Base-by-base conservation (phyloP, 2,329 filamentous ascomycete genomes). In the Grosmannia serpens region DNA sequence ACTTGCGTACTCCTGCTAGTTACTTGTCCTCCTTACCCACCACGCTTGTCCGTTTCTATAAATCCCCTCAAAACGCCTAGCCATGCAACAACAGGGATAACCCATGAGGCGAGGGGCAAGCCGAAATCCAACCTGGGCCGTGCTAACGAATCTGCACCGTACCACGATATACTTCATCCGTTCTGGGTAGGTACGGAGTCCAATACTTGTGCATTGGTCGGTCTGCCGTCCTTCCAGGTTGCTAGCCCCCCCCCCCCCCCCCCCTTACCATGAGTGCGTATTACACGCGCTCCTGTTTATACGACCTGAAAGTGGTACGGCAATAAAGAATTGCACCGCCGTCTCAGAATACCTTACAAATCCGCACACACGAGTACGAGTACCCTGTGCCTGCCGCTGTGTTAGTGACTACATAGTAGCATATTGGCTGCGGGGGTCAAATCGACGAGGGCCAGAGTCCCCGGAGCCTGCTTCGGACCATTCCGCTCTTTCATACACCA, bases 101-200 rank as follows among this genome's bases (percentile, higher is more conserved):
- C 24, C 55, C 55, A 51, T 51, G 55, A 41, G 55, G 47, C 55
- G 55, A 57, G 55, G 55, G 55, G 47, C 55, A 56, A 51, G 46
- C 55, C 47, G 47, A 57, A 57, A 54, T 49, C 47, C 47, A 47
- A 44, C 24, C 29, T 56, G 55, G 55, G 44, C 55, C 55, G 26
- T 50, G 46, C 44, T 51, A 56, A 46, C 24, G 22, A 38, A 51
- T 44, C 31, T 44, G 46, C 27, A 26, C 31, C 44, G 44, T 49
- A 56, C 31, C 46, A 33, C 46, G 44, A 38, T 49, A 35, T 51
- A 56, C 31, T 35, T 35, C 50, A 53, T 22, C 50, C 50, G 50
- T 53, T 35, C 50, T 53, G 50, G 50, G 50, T 35, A 53, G 31
- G 50, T n/a, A 53, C 50, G 50, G 26, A 50, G 47, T 29, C 47